Conservation (phyloP, 1,284 basidiomycete genomes). For the Ceratobasidium sp. region DNA sequence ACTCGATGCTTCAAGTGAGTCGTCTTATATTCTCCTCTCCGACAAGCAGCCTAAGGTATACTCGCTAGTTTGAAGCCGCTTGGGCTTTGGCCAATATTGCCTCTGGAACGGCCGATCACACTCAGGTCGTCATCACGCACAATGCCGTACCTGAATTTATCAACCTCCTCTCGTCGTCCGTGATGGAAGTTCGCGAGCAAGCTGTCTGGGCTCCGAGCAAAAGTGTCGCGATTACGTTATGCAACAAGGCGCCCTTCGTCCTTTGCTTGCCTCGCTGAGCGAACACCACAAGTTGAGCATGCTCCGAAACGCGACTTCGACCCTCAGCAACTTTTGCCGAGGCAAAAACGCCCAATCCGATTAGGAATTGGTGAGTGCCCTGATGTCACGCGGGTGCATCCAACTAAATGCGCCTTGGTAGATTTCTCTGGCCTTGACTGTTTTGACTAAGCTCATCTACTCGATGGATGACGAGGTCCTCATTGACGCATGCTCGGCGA, state of each 20-base stretch:
- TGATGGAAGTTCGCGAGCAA: conserved; percentile 68
- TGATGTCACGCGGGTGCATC: conserved; percentile 42
- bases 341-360: conserved; percentile 97
- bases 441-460: conserved; percentile 98
- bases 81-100: conserved; percentile 99
- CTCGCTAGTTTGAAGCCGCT: conserved; percentile 92
- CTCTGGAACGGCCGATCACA: conserved; percentile 98
- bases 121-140: conserved; percentile 96
- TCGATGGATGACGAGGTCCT: conserved; percentile 99
- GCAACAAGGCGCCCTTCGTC: conserved; percentile 64
- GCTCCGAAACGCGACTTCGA: conserved; percentile 98
- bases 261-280: conserved; percentile 63
- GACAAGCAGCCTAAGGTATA: conserved; percentile 34
- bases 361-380: conserved; percentile 81
- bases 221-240: conserved; percentile 62
- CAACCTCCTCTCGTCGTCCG: conserved; percentile 77
- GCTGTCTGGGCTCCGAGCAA: conserved; percentile 72
- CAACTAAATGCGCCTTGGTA: conserved; percentile 55
- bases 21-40: background rate
- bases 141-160: conserved; percentile 99
- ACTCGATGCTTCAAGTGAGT: conserved; percentile 94
- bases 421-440: conserved; percentile 96
- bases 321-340: conserved; percentile 96
- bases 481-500: conserved; percentile 99
- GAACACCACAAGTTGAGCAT: conserved; percentile 93